Evolutionary conservation across 495 filamentous ascomycete genomes (phyloP), one percentile per base, ranked within the genome.

Genomic region (Entonaema liquescens): DNA sequence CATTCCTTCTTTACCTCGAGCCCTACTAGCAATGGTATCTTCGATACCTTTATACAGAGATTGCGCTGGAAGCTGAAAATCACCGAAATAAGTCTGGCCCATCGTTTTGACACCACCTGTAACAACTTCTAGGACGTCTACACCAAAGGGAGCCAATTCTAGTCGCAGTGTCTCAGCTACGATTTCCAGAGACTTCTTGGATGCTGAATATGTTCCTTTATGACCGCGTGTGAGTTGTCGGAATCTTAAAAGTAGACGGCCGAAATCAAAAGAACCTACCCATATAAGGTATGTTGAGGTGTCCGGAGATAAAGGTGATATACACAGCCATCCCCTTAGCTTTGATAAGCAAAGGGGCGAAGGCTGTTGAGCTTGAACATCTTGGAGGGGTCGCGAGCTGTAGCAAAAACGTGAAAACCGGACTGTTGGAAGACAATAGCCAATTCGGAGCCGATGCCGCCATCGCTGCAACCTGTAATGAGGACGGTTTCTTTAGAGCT

Each of bases 381-480:
- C 31, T 33, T 33, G 11, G 31, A 33, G 31, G 31, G 31, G 5
- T 33, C 31, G 31, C 31, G 31, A 9, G 31, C 31, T 5, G 31
- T 33, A 33, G 31, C 31, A 6, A 33, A 33, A 33, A 33, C 31
- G 5, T 33, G 31, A 9, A 6, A 33, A 7, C 31, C 31, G 31
- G 31, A 33, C 31, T 33, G 31, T 52, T 52, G 47, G n/a, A 52
- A 23, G 11, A 52, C 21, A 19, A 52, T 21, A 19, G 47, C 47
- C 8, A 52, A 23, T 21, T 17, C 47, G 8, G 47, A 52, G 47
- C 47, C 47, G 12, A 52, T 52, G 19, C 47, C 47, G 23, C 23
- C 47, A 52, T 52, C 23, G 47, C 47, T 52, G 47, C 47, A 52
- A 19, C 47, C 47, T 52, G 47, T 52, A 23, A 52, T 52, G 4